Percentiles rank a stretch among this genome's conserved stretches.
phyloP scores from a whole-genome alignment of 495 filamentous ascomycete species.

The Lasiosphaeriaceae sp. region DNA sequence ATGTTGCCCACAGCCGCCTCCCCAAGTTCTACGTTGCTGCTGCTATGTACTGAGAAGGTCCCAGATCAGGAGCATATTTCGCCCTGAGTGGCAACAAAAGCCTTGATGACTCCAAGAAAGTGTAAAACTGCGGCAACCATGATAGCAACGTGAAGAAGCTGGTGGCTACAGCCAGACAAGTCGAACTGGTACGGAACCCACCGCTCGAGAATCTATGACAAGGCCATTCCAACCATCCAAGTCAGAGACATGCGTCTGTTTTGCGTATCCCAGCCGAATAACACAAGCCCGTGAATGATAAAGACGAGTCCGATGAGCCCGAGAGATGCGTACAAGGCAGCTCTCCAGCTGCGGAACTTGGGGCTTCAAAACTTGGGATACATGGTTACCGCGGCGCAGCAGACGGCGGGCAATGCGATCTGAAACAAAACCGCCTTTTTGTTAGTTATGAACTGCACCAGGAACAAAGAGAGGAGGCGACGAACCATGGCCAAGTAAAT shows the following conservation, averaged over 20 bases:
- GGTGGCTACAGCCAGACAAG: too few relatives aligned
- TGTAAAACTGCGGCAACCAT: too few relatives aligned
- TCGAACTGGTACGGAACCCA: too few relatives aligned
- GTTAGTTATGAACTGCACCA: too few relatives aligned
- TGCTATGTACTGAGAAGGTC: too few relatives aligned
- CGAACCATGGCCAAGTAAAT: constrained; percentile 68
- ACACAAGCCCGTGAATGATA: neutral
- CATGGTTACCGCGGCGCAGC: constrained; percentile 60
- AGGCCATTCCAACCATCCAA: constrained; percentile 1
- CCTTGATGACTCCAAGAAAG: too few relatives aligned
- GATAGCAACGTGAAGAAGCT: too few relatives aligned
- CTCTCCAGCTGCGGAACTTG: constrained; percentile 66
- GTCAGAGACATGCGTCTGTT: neutral
- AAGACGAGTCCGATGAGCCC: neutral
- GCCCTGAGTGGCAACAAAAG: too few relatives aligned
- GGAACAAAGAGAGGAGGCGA: neutral
- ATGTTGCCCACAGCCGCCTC: too few relatives aligned
- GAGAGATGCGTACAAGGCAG: constrained; percentile 68
- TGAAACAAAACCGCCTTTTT: too few relatives aligned
- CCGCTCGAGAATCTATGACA: neutral
- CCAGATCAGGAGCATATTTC: too few relatives aligned
- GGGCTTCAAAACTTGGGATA: constrained; percentile 66
- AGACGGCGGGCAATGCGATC: constrained; percentile 63
- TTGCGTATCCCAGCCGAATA: neutral
- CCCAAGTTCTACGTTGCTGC: too few relatives aligned